Conservation (phyloP, 345 rosid species). For the Populus deltoides region DNA sequence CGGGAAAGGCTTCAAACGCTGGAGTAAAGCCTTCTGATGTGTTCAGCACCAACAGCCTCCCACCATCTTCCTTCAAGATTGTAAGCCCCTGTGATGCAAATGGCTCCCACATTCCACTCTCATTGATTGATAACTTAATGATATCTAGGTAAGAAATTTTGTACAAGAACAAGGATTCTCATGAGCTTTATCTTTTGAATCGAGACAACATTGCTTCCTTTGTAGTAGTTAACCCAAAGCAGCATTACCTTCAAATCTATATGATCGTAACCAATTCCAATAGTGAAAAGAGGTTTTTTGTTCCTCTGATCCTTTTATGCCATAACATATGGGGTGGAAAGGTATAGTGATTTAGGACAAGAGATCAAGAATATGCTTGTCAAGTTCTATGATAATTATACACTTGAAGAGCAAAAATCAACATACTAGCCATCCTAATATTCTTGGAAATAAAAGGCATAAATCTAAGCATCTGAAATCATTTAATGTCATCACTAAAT, state of each 20-base stretch:
- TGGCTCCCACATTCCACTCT: slow-evolving; percentile 89
- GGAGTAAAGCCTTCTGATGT: slow-evolving; percentile 85
- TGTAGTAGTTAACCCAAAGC: slow-evolving; percentile 83
- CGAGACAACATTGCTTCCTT: slow-evolving; percentile 87
- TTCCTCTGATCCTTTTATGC: slow-evolving; percentile 90
- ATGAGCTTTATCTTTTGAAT: slow-evolving; percentile 95
- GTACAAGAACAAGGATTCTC: slow-evolving; percentile 85
- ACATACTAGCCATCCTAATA: background rate
- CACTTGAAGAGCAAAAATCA: background rate
- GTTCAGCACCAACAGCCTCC: slow-evolving; percentile 93
- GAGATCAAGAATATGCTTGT: slow-evolving; percentile 83
- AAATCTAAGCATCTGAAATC: no score
- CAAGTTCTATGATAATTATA: slow-evolving; percentile 52
- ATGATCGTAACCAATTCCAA: slow-evolving; percentile 95
- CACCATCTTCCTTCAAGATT: slow-evolving; percentile 92
- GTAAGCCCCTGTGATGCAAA: slow-evolving; percentile 81
- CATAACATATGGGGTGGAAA: slow-evolving; percentile 89
- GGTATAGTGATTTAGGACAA: slow-evolving; percentile 83
- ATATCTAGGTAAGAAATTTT: slow-evolving; percentile 86
- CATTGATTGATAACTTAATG: slow-evolving; percentile 66
- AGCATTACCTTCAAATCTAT: slow-evolving; percentile 81
- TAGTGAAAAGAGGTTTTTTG: slow-evolving; percentile 89
- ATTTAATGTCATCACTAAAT: no score
- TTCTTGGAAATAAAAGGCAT: background rate
- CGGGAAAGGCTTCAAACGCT: slow-evolving; percentile 85